Conservation (phyloP, 2,329 filamentous ascomycete genomes). For the Phoma sp. region DNA sequence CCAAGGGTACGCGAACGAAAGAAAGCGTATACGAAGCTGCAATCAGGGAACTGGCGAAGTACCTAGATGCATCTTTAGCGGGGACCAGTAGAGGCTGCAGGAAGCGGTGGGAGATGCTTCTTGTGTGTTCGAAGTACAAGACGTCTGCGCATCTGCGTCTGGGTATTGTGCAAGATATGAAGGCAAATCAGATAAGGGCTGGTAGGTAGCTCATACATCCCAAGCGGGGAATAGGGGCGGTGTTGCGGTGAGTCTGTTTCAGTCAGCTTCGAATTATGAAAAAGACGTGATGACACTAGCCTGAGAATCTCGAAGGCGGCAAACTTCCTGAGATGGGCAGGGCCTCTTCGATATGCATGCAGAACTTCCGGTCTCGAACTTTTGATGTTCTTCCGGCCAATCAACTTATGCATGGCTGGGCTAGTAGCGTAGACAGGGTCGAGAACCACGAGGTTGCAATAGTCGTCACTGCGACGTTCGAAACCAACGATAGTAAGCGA, state of each 20-base stretch:
- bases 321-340: conserved; percentile 71
- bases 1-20: conserved; percentile 46
- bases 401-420: conserved; percentile 64
- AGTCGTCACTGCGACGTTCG: conserved; percentile 70
- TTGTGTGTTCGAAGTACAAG: conserved; percentile 6
- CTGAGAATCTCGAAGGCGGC: conserved; percentile 80
- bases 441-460: conserved; percentile 78
- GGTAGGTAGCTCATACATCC: conserved; percentile 46
- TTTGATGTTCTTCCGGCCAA: conserved; percentile 55
- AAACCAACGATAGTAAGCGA: conserved; percentile 90
- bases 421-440: conserved; percentile 83
- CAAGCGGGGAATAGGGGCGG: conserved; percentile 49
- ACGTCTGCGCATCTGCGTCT: conserved; percentile 1
- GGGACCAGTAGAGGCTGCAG: neutral
- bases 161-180: conserved; percentile 13
- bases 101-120: neutral
- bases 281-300: conserved; percentile 54
- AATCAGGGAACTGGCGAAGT: conserved; percentile 46
- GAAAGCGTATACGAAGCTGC: conserved; percentile 48
- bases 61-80: conserved; percentile 43
- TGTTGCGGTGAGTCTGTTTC: conserved; percentile 43
- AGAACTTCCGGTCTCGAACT: conserved; percentile 64
- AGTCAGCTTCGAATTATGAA: conserved; percentile 7
- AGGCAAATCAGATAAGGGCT: conserved; percentile 1
- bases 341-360: conserved; percentile 71